A percentile compares a stretch with the other conserved stretches of the same genome.
Conservation (phyloP, 1,284 basidiomycete genomes). For the Pseudozyma sp. region DNA sequence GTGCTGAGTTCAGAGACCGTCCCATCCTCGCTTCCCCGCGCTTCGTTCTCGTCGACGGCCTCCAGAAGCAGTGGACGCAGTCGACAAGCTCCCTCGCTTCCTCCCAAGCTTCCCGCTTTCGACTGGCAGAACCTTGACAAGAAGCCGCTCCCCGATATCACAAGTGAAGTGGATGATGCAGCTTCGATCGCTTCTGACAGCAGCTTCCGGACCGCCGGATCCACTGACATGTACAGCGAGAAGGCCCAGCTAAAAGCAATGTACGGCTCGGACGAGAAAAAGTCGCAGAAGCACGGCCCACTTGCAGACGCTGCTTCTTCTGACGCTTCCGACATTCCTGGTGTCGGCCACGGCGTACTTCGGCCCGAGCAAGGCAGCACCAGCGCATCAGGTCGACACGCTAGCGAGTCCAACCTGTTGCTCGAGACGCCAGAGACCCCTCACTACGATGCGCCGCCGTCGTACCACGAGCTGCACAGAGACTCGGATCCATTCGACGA, state of each 20-base stretch:
- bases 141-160: conserved; percentile 1
- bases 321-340: neutral
- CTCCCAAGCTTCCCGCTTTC: conserved; percentile 21
- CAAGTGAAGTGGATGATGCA: conserved; percentile 9
- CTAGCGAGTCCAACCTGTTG: conserved; percentile 30
- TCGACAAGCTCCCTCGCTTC: conserved; percentile 14
- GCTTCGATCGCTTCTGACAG: conserved; percentile 19
- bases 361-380: neutral
- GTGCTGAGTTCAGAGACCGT: conserved; percentile 6
- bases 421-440: conserved; percentile 10
- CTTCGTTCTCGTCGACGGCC: conserved; percentile 13
- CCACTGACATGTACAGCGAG: conserved; percentile 8
- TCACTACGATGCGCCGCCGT: conserved; percentile 31
- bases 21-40: neutral
- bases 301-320: neutral
- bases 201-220: conserved; percentile 35
- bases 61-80: conserved; percentile 7
- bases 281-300: neutral
- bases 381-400: conserved; percentile 9
- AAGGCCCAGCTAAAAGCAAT: conserved; percentile 8
- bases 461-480: conserved; percentile 36
- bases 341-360: neutral
- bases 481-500: conserved; percentile 25
- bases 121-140: conserved; percentile 16
- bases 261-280: conserved; percentile 5